Evolutionary conservation across 345 rosid species (phyloP).

Genomic region (Brassica juncea): DNA sequence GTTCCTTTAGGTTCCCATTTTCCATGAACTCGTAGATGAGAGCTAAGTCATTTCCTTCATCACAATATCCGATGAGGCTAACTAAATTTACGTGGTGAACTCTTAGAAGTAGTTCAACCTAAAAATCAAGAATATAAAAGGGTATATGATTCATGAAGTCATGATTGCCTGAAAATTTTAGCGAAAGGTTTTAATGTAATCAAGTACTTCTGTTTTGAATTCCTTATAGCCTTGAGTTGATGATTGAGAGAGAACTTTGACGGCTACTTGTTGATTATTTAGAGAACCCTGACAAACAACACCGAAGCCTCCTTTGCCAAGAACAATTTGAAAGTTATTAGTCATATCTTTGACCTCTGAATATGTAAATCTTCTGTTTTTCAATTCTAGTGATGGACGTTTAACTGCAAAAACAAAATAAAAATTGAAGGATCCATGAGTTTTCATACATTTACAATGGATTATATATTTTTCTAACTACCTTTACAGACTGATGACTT

Average conservation of each 20-base stretch:
- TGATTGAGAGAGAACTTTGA: slow-evolving; percentile 51
- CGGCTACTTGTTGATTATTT: slow-evolving; percentile 52
- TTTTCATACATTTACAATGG: not conserved
- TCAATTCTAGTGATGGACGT: slow-evolving; percentile 22
- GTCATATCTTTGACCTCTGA: slow-evolving; percentile 44
- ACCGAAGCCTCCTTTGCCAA: slow-evolving; percentile 62
- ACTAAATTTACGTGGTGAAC: slow-evolving; percentile 55
- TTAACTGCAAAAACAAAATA: not conserved
- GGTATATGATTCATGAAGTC: not conserved
- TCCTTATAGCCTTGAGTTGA: slow-evolving; percentile 49
- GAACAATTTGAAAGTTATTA: slow-evolving; percentile 38
- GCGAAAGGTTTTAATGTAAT: not conserved
- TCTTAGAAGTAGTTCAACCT: slow-evolving; percentile 51
- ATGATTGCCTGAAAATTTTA: not conserved
- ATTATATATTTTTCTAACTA: not conserved
- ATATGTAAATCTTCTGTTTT: slow-evolving; percentile 36
- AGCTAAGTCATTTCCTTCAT: slow-evolving; percentile 44
- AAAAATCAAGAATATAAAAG: not conserved
- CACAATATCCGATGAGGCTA: slow-evolving; percentile 50
- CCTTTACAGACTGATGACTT: not conserved
- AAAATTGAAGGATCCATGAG: not conserved
- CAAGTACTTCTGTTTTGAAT: slow-evolving; percentile 50
- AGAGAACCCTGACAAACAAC: slow-evolving; percentile 46
- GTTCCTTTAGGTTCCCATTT: slow-evolving; percentile 43
- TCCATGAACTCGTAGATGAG: slow-evolving; percentile 58